phyloP scores from a whole-genome alignment of 202 grass and related monocot species.

The Digitaria exilis region DNA sequence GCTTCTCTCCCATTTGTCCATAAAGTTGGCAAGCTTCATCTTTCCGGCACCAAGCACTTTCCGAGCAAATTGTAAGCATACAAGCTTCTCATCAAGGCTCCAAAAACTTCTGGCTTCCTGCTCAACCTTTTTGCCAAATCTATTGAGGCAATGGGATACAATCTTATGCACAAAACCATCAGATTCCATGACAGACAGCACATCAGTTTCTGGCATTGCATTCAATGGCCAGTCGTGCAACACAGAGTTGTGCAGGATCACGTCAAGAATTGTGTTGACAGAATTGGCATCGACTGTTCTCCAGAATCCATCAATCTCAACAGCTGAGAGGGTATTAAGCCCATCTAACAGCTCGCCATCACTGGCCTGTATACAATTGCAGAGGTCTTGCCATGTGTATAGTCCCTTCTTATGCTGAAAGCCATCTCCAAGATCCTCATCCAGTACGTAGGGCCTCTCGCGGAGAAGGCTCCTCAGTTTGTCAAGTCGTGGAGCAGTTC shows the following conservation, averaged over 20 bases:
- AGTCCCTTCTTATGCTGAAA: constrained; percentile 39
- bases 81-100: constrained; percentile 67
- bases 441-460: constrained; percentile 71
- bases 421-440: constrained; percentile 64
- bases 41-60: constrained; percentile 53
- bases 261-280: constrained; percentile 67
- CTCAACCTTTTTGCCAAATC: constrained; percentile 65
- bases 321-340: constrained; percentile 60
- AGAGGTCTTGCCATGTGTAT: constrained; percentile 77
- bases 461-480: constrained; percentile 67
- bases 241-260: constrained; percentile 81
- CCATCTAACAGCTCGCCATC: constrained; percentile 73
- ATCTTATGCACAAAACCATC: constrained; percentile 70
- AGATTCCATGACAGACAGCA: constrained; percentile 70
- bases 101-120: constrained; percentile 45
- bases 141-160: constrained; percentile 65
- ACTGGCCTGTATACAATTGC: constrained; percentile 79
- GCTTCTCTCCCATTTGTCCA: constrained; percentile 77
- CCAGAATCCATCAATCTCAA: constrained; percentile 90
- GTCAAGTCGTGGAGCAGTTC: constrained; percentile 73
- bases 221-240: constrained; percentile 83
- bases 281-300: constrained; percentile 61
- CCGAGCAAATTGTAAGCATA: constrained; percentile 74
- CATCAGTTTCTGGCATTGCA: constrained; percentile 63
- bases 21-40: constrained; percentile 81